Evolutionary conservation across 768 basidiomycete genomes (phyloP).

Genomic region (Phylloporus scabripes): DNA sequence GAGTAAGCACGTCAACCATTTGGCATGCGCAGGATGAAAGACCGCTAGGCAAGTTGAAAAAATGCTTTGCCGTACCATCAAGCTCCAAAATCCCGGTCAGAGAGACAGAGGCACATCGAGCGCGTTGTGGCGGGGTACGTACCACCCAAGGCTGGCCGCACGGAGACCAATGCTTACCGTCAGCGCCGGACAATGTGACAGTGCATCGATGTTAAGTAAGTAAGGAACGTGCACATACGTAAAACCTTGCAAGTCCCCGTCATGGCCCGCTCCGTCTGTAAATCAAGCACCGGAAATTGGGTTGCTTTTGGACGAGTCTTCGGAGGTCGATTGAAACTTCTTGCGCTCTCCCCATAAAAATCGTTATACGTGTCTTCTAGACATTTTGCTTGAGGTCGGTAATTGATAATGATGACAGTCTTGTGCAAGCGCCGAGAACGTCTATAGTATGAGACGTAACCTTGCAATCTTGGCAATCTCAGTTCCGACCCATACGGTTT

Average conservation of each 20-base stretch:
- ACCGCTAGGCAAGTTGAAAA: slow-evolving; percentile 2
- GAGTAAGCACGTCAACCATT: slow-evolving; percentile 11
- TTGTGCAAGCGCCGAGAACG: too few relatives aligned
- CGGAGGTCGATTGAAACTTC: too few relatives aligned
- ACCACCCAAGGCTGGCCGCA: neutral
- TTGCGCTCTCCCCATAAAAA: too few relatives aligned
- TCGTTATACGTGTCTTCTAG: too few relatives aligned
- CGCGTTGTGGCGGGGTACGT: neutral
- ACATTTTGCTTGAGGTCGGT: too few relatives aligned
- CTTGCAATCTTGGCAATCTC: neutral
- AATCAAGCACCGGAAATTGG: too few relatives aligned
- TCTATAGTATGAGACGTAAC: too few relatives aligned
- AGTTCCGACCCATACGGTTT: neutral
- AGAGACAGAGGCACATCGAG: neutral
- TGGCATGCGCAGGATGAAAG: neutral
- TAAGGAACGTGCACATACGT: slow-evolving; percentile 4
- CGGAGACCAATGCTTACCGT: neutral
- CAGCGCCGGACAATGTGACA: neutral
- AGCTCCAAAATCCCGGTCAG: neutral
- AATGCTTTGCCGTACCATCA: neutral
- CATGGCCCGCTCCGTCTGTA: neutral
- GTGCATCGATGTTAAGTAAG: slow-evolving; percentile 1
- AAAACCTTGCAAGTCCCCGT: neutral
- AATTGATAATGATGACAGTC: too few relatives aligned
- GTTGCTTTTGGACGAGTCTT: too few relatives aligned